Evolutionary conservation across 2,329 filamentous ascomycete genomes (phyloP).

Genomic region (Colletotrichum trifolii): DNA sequence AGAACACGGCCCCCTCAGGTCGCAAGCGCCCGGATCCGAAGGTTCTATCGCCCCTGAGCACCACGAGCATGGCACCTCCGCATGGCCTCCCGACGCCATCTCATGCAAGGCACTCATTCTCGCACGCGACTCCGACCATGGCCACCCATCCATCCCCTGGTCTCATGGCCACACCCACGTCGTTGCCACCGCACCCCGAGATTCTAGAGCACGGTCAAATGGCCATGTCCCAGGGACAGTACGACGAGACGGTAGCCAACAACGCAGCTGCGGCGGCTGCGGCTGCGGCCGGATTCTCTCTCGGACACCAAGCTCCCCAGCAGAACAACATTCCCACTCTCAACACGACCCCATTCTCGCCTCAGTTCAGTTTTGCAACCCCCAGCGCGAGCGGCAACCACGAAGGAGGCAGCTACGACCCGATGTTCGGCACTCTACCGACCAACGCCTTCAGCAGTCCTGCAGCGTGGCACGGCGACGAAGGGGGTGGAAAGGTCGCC

Average conservation of each 20-base stretch:
- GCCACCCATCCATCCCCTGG: slow-evolving; percentile 52
- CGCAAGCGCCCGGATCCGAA: slow-evolving; percentile 54
- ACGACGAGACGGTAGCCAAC: slow-evolving; percentile 48
- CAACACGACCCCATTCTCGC: slow-evolving; percentile 51
- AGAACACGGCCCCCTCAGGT: slow-evolving; percentile 54
- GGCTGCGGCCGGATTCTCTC: slow-evolving; percentile 50
- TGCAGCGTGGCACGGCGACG: slow-evolving; percentile 61
- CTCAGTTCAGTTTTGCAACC: slow-evolving; percentile 54
- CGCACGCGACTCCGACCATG: slow-evolving; percentile 42
- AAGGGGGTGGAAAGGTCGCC: slow-evolving; percentile 39
- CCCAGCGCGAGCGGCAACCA: slow-evolving; percentile 45
- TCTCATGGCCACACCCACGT: slow-evolving; percentile 52
- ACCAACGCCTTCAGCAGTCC: slow-evolving; percentile 65
- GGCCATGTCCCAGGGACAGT: slow-evolving; percentile 47
- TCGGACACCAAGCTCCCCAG: slow-evolving; percentile 42
- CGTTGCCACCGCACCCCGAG: slow-evolving; percentile 50
- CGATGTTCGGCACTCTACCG: slow-evolving; percentile 68
- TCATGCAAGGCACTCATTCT: slow-evolving; percentile 53
- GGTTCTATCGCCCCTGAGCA: slow-evolving; percentile 47
- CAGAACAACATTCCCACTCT: slow-evolving; percentile 46
- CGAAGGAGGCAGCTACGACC: slow-evolving; percentile 59
- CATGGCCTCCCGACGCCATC: slow-evolving; percentile 45
- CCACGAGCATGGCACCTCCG: slow-evolving; percentile 44
- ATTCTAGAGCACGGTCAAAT: slow-evolving; percentile 44
- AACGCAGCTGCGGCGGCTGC: slow-evolving; percentile 49